Percentiles rank a stretch among this genome's conserved stretches.
Evolutionary conservation across 1,284 basidiomycete genomes (phyloP).

Genomic region (Bjerkandera adusta): DNA sequence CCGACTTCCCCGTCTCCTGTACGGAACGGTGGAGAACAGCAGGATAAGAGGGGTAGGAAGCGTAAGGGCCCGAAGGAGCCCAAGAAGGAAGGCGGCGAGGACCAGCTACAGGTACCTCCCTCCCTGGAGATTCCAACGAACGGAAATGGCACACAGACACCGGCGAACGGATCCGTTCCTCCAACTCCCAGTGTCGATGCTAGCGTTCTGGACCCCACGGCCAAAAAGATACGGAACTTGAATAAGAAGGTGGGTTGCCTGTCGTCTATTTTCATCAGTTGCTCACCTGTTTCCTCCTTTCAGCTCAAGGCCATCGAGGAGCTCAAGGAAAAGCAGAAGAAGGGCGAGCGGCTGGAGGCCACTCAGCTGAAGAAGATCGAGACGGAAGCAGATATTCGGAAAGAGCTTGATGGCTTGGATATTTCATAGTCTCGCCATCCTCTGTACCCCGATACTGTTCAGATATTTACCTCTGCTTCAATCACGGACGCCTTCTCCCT

Average conservation of each 20-base stretch:
- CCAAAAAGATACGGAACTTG: constrained; percentile 92
- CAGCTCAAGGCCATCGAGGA: constrained; percentile 96
- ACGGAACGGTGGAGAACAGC: constrained; percentile 33
- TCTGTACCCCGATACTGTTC: no score
- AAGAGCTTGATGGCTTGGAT: constrained; percentile 64
- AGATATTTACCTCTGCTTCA: no score
- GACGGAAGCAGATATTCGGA: constrained; percentile 78
- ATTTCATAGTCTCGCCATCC: constrained; percentile 21
- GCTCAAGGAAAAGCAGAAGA: constrained; percentile 84
- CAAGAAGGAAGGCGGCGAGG: constrained; percentile 41
- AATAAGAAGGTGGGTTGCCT: constrained; percentile 82
- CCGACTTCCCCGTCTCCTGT: constrained; percentile 47
- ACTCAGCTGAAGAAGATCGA: constrained; percentile 97
- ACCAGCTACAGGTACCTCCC: constrained; percentile 27
- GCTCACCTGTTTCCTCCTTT: constrained; percentile 6
- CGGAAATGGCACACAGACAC: constrained; percentile 22
- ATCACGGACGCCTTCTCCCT: no score
- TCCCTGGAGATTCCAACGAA: constrained; percentile 35
- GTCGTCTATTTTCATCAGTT: constrained; percentile 6
- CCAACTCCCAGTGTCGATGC: constrained; percentile 57
- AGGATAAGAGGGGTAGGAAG: constrained; percentile 54
- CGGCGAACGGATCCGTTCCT: constrained; percentile 41
- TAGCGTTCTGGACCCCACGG: constrained; percentile 64
- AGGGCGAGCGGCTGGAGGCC: constrained; percentile 87
- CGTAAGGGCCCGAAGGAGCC: constrained; percentile 52